Conservation (phyloP, 257 asterid genomes). For the Apocynum venetum region DNA sequence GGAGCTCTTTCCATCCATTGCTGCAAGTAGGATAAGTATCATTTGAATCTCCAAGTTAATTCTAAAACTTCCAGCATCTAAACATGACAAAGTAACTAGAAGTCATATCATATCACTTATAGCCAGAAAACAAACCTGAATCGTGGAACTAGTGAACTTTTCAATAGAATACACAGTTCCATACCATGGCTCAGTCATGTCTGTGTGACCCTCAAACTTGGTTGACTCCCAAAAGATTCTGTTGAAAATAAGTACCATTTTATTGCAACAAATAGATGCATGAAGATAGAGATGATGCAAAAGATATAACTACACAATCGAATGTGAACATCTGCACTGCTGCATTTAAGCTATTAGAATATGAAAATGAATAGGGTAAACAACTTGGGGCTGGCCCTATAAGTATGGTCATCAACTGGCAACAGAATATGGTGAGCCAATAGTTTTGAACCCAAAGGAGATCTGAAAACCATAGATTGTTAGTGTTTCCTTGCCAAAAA, state of each 20-base stretch:
- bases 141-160: slow-evolving; percentile 48
- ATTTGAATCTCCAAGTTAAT: neutral
- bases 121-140: slow-evolving; percentile 60
- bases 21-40: slow-evolving; percentile 34
- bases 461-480: neutral
- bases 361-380: neutral
- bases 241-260: slow-evolving; percentile 23
- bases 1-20: slow-evolving; percentile 73
- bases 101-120: neutral
- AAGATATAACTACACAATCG: neutral
- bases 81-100: slow-evolving; percentile 11
- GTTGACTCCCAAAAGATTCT: slow-evolving; percentile 97
- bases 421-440: neutral
- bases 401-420: neutral
- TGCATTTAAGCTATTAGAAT: neutral
- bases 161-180: slow-evolving; percentile 81
- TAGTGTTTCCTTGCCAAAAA: neutral
- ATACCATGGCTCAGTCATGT: slow-evolving; percentile 85
- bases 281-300: neutral
- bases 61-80: neutral
- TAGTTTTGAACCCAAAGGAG: neutral
- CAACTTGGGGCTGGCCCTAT: neutral
- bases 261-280: neutral
- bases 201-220: slow-evolving; percentile 67
- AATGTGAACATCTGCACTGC: slow-evolving; percentile 3